Evolutionary conservation across 495 filamentous ascomycete genomes (phyloP), one percentile per base, ranked within the genome.

Genomic region (Jackrogersella multiformis): DNA sequence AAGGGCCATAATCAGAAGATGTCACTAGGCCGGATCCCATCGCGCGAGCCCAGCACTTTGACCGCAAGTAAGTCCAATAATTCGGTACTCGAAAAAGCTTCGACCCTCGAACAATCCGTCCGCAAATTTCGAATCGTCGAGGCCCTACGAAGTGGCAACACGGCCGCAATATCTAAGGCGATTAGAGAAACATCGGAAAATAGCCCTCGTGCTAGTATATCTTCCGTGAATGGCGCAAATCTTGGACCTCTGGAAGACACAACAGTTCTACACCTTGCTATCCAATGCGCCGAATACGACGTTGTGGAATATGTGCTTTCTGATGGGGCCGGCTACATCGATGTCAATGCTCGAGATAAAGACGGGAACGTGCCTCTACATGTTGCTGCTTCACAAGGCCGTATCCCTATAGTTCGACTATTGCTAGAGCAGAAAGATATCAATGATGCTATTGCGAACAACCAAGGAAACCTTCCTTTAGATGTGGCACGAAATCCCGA

Each of bases 281-380:
- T 97, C n/a, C 95, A 98, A 75, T 99, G 95, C 71, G 96, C 96
- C 15, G 94, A 98, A 71, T 85, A 90, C 23, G 89, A 91, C n/a
- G 93, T 99, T 10, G 89, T 99, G n/a, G 96, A 99, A 77, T 97
- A 92, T 68, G 89, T 98, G 6, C 78, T 99, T 20, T 93, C 93
- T 4, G 85, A 88, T 45, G 88, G 87, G 9, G 79, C 80, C 39
- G 82, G 81, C 6, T 82, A 83, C 8, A 78, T 96, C 49, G 92
- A 98, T 73, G 81, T 98, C 71, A 99, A 98, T 79, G 88, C 89
- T 24, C 89, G 90, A 24, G 95, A 99, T 69, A 88, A 89, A 51
- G 93, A 97, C 71, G 95, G 95, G 23, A 98, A 97, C 71, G 97
- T 93, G 0, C 90, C 96, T 2, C 84, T 99, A 24, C 95, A 99